These are phyloP conservation scores for Sporodiniella umbellata DNA, from an alignment of 371 early-diverging fungal species.

Conservation along the genomic window DNA sequence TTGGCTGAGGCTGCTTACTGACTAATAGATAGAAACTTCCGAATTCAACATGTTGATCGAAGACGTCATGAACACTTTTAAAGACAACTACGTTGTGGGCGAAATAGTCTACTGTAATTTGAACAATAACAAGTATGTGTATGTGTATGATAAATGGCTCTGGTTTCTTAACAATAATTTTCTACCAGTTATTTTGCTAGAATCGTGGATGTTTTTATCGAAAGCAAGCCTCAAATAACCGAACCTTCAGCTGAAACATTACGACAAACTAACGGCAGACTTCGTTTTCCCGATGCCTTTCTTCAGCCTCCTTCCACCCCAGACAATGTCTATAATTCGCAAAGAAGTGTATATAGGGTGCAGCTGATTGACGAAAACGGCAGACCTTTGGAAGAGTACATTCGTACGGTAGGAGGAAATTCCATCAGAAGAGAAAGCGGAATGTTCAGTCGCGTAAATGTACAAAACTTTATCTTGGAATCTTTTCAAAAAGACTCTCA, in stretches of 20 bases:
- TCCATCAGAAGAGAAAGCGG: conserved; percentile 29
- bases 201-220: conserved; percentile 29
- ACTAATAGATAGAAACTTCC: conserved; percentile 30
- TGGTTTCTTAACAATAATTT: no score
- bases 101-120: conserved; percentile 44
- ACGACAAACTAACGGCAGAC: conserved; percentile 16
- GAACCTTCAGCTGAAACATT: no score
- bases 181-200: conserved; percentile 34
- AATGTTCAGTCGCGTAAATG: conserved; percentile 51
- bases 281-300: conserved; percentile 49
- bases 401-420: conserved; percentile 21
- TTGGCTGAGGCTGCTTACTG: no score
- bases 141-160: no score
- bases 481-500: conserved; percentile 60
- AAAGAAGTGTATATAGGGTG: conserved; percentile 21
- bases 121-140: conserved; percentile 29
- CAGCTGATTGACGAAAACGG: conserved; percentile 34
- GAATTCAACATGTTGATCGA: conserved; percentile 47
- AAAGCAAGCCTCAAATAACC: neutral
- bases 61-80: conserved; percentile 40
- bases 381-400: conserved; percentile 27
- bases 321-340: neutral
- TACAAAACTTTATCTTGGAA: conserved; percentile 70
- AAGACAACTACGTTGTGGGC: conserved; percentile 34
- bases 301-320: conserved; percentile 36